A percentile compares a stretch with the other conserved stretches of the same genome.
phyloP scores from a whole-genome alignment of 495 filamentous ascomycete species.

The Neohortaea acidophila region DNA sequence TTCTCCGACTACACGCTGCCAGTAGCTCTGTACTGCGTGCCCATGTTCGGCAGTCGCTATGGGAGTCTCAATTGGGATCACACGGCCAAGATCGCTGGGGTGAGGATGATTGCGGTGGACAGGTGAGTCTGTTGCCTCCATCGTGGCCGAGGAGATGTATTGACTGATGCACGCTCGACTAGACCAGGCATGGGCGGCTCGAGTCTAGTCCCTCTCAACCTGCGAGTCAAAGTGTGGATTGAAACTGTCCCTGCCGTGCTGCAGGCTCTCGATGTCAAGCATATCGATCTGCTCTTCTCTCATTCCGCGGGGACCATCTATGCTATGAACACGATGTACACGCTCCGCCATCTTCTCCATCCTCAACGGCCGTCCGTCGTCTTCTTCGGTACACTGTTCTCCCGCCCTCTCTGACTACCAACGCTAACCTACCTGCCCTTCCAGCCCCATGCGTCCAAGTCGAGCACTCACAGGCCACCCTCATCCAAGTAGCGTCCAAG shows the following conservation, averaged over 20 bases:
- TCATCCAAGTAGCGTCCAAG: conserved; percentile 9
- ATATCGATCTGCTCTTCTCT: conserved; percentile 28
- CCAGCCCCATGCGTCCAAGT: conserved; percentile 36
- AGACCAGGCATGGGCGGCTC: conserved; percentile 28
- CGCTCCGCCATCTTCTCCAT: conserved; percentile 28
- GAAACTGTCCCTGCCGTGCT: conserved; percentile 32
- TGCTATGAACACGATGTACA: conserved; percentile 30
- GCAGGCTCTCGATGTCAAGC: conserved; percentile 25
- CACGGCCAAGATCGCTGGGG: conserved; percentile 6
- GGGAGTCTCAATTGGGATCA: conserved; percentile 3
- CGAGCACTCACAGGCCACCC: conserved; percentile 23
- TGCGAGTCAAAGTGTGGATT: conserved; percentile 30
- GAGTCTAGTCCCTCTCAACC: conserved; percentile 27
- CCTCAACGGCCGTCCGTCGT: conserved; percentile 25
- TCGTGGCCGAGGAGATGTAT: not conserved
- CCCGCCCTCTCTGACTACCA: not conserved
- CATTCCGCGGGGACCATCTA: conserved; percentile 37
- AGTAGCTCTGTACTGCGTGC: conserved; percentile 10
- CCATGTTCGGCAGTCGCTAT: conserved; percentile 18
- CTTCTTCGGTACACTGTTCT: conserved; percentile 23
- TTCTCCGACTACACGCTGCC: conserved; percentile 12
- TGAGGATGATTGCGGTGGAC: conserved; percentile 15
- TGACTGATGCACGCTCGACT: not conserved
- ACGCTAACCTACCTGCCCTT: too few species aligned
- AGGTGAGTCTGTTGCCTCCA: conserved; percentile 2